Evolutionary conservation across 2,329 filamentous ascomycete species (phyloP), one percentile per base, ranked within the genome.

Genomic region (Pyricularia sp.): DNA sequence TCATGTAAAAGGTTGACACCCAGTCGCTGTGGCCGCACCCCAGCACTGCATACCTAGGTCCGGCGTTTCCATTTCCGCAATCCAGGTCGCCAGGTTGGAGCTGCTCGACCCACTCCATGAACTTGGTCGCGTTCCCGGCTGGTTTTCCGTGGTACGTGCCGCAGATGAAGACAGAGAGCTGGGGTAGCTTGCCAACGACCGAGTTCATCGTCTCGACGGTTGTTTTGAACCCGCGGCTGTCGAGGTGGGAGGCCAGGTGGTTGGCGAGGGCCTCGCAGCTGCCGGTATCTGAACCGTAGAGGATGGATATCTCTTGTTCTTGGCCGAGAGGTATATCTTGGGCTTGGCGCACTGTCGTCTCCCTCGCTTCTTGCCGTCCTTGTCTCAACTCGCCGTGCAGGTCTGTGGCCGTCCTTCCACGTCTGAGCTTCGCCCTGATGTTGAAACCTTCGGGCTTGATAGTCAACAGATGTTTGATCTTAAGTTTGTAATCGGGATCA

Each of bases 391-490:
- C 42, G 12, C 68, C 36, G 33, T 75, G 64, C 7, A 73, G 70
- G 42, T 69, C 31, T 80, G 76, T 75, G 0, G 80, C 73, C 9
- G 75, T 77, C 59, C 79, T 72, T 0, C 77, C 76, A 42, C 86
- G 80, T 17, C 89, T 80, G 17, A 90, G 78, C 0, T 77, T 81
- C 2, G 86, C 86, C 66, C 82, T 81, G 76, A 91, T 88, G 50
- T 80, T 80, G 73, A 91, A 86, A 67, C 86, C 82, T 25, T 87
- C 83, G 0, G 86, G 86, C 76, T 88, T 90, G 72, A 89, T 80
- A 0, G 86, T 88, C 58, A 90, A 74, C 0, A 82, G 84, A 70
- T 83, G 79, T 69, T 84, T 81, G 69, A 87, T 77, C 70, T 83
- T 73, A 20, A 90, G 74, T 61, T 82, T 75, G 71, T 90, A 90